Percentiles rank a stretch among this genome's conserved stretches.
These are phyloP conservation scores for Venustampulla echinocandica DNA, from an alignment of 495 filamentous ascomycete species.

Conservation along the genomic window DNA sequence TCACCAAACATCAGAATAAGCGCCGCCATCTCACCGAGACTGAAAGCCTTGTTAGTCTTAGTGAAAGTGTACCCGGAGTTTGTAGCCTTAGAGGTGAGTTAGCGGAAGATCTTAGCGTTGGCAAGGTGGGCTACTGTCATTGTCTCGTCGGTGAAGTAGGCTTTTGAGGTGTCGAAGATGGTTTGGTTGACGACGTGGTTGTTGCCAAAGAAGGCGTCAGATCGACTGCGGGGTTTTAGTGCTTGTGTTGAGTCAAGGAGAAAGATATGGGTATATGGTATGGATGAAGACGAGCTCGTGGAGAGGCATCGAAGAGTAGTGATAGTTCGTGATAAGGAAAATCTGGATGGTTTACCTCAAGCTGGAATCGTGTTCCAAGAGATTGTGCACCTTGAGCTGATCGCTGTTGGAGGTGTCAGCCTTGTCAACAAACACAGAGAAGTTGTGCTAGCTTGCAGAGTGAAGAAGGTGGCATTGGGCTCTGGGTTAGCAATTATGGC, in stretches of 20 bases:
- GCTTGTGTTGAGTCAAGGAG: not conserved
- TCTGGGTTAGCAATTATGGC: slow-evolving; percentile 1
- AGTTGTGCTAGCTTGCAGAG: not conserved
- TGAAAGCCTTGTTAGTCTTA: slow-evolving; percentile 27
- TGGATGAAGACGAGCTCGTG: too few relatives aligned
- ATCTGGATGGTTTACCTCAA: not conserved
- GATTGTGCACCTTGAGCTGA: not conserved
- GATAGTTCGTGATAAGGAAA: too few relatives aligned
- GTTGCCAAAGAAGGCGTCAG: slow-evolving; percentile 36
- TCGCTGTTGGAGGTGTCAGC: not conserved
- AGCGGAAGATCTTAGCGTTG: slow-evolving; percentile 35
- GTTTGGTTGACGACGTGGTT: slow-evolving; percentile 37
- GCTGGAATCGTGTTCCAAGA: slow-evolving; percentile 4
- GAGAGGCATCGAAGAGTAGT: too few relatives aligned
- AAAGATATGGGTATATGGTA: too few relatives aligned
- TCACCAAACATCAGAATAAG: slow-evolving; percentile 39
- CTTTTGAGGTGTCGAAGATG: slow-evolving; percentile 31
- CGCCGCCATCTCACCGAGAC: slow-evolving; percentile 35
- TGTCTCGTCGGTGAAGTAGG: slow-evolving; percentile 28
- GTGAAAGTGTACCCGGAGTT: slow-evolving; percentile 35
- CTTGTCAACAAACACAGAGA: not conserved
- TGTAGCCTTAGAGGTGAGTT: slow-evolving; percentile 30
- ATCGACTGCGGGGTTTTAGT: slow-evolving; percentile 12
- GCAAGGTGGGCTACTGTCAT: slow-evolving; percentile 32
- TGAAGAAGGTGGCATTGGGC: slow-evolving; percentile 4